Conservation (phyloP, 768 basidiomycete species). For the Termitomyces sp. region DNA sequence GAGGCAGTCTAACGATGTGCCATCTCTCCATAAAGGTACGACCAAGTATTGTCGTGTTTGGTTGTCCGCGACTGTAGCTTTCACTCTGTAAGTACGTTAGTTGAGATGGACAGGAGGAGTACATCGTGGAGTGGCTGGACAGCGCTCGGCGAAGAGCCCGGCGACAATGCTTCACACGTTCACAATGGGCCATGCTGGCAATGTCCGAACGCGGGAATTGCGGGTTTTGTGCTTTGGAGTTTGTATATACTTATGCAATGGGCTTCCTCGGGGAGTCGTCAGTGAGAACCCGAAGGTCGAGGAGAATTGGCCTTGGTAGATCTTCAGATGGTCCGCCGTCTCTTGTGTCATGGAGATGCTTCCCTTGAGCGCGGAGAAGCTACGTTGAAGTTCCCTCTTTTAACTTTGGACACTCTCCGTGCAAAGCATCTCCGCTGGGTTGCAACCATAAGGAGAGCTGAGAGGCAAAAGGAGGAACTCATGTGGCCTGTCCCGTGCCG, state of each 20-base stretch:
- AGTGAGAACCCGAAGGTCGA: conserved; percentile 5
- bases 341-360: not conserved
- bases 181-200: not conserved
- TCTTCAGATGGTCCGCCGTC: not conserved
- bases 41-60: too few species aligned
- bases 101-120: conserved; percentile 4
- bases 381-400: not conserved
- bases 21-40: too few species aligned
- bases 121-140: not conserved
- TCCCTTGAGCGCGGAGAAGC: not conserved
- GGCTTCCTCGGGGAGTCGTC: not conserved
- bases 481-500: not conserved
- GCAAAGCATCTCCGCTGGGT: not conserved
- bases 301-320: conserved; percentile 2
- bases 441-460: not conserved
- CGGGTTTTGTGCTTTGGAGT: conserved; percentile 1
- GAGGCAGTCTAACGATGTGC: too few species aligned
- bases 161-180: not conserved
- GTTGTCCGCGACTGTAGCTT: too few species aligned
- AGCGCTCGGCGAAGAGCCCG: not conserved
- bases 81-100: not conserved
- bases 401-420: not conserved
- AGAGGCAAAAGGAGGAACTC: not conserved
- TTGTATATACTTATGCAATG: not conserved
- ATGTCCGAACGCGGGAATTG: not conserved